Base-by-base conservation (phyloP, 257 asterid genomes). In the Petunia secreta region DNA sequence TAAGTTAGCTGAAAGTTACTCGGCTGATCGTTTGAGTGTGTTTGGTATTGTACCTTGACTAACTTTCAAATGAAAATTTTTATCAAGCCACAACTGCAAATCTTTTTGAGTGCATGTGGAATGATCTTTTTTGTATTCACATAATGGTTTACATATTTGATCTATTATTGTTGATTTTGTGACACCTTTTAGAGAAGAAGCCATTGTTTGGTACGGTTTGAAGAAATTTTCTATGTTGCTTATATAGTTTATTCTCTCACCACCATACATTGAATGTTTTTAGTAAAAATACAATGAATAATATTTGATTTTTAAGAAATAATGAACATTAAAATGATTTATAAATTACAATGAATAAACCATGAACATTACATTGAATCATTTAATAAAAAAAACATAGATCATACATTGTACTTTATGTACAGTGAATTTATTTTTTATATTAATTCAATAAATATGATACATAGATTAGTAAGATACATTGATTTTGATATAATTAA, bases 41-140 rank as follows among this genome's bases (percentile, higher is more conserved):
- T 25, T 25, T 25, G 25, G 25, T 25, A 25, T 25, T 25, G 25
- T 25, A 46, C 50, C 60, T 82, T 25, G 52, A 78, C 85, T 69
- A 68, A 82, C 44, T 48, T 82, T 67, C 41, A 50, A 58, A 79
- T 40, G 1, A 68, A 62, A 39, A 1, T 68, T 77, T 58, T 50
- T 16, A 39, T 48, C 43, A 69, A 71, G 7, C 77, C 34, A 78
- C 16, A 69, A 11, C 1, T 43, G 11, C 37, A 69, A 83, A 16
- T 48, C 65, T 15, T 78, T 82, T 82, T 38, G 48, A 66, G 82
- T 82, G 66, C 8, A 46, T 8, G 53, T 55, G 57, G 43, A 44
- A 25, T 36, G n/a, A 3, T 78, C 36, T 16, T 2, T 13, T n/a
- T 80, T 54, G 8, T 66, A 43, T 5, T 39, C 37, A 4, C 68